Percentiles rank a stretch among this genome's conserved stretches.
phyloP scores from a whole-genome alignment of 306 rosid species.

The Gleditsia sinensis region DNA sequence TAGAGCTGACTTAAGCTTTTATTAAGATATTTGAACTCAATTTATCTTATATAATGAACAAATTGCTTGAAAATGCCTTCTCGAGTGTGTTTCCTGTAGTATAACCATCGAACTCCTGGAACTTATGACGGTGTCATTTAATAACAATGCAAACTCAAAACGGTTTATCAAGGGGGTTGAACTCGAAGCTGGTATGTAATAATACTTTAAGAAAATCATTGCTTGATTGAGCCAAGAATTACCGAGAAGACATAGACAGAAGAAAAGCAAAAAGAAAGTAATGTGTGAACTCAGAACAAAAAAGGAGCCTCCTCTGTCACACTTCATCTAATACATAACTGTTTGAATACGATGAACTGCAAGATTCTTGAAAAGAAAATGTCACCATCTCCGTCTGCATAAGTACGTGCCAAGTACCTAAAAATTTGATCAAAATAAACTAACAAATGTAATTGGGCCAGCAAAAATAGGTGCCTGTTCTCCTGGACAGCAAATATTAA shows the following conservation, averaged over 20 bases:
- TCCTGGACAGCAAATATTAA: constrained; percentile 32
- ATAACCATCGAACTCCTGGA: too few relatives aligned
- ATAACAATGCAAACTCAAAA: too few relatives aligned
- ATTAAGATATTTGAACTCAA: too few relatives aligned
- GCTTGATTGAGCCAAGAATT: too few relatives aligned
- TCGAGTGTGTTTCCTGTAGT: too few relatives aligned
- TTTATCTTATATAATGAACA: too few relatives aligned
- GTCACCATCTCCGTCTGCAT: constrained; percentile 3
- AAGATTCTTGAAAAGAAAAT: not conserved
- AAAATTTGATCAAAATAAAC: constrained; percentile 6
- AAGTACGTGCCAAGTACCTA: not conserved
- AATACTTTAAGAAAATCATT: not conserved
- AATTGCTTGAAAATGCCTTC: too few relatives aligned
- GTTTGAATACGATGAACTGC: not conserved
- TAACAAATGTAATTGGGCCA: not conserved
- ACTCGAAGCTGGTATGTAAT: not conserved
- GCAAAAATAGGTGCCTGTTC: constrained; percentile 19
- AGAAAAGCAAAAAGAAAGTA: too few relatives aligned
- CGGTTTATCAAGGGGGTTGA: not conserved
- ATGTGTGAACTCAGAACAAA: too few relatives aligned
- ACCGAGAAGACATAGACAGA: too few relatives aligned
- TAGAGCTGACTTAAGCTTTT: too few relatives aligned
- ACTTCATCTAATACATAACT: not conserved
- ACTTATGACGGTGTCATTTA: too few relatives aligned
- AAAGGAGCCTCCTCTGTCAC: not conserved